Evolutionary conservation across 805 yeast genomes (phyloP), one percentile per base, ranked within the genome.

Genomic region (Sugiyamaella qingdaonensis): DNA sequence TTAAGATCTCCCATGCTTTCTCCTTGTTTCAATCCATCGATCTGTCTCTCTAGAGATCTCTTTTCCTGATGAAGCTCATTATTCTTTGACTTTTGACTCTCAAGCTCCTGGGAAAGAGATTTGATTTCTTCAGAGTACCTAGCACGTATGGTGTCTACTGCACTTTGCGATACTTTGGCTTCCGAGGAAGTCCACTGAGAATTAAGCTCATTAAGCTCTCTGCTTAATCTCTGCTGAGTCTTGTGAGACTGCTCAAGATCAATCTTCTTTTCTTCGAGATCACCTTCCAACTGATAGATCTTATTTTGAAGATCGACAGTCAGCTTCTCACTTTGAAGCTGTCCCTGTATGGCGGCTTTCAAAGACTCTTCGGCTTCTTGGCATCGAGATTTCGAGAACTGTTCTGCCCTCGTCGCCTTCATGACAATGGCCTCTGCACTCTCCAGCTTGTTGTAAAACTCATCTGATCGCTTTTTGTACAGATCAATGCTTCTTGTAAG

Each of bases 341-440:
- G 72, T 60, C 84, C 89, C 35, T 74, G 78, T 59, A 78, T 76
- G 14, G 79, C 73, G 32, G 71, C 73, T 2, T 72, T 69, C 33
- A 86, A 64, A 9, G 77, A 64, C 31, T 69, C 73, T 54, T 77
- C 70, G 34, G 79, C 68, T 60, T 85, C 87, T 16, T 68, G 64
- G 49, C 81, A 68, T 55, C 88, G 88, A 46, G 72, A 71, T 46
- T 68, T 70, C 3, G 84, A 74, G 35, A 72, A 62, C 51, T 76
- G 76, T 63, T 85, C 91, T 10, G 83, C 80, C 60, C 87, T 73
- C 58, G 79, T 75, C 8, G 88, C 81, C 44, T 81, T 77, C 49
- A 78, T 73, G 1, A 86, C 80, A 4, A 88, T 86, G 47, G 83
- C 75, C 64, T 91, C 96, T 1, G 94, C 91, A 48, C 80, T 78